A percentile compares a stretch with the other conserved stretches of the same genome.
phyloP scores from a whole-genome alignment of 768 basidiomycete species.

The Mycena kentingensis region DNA sequence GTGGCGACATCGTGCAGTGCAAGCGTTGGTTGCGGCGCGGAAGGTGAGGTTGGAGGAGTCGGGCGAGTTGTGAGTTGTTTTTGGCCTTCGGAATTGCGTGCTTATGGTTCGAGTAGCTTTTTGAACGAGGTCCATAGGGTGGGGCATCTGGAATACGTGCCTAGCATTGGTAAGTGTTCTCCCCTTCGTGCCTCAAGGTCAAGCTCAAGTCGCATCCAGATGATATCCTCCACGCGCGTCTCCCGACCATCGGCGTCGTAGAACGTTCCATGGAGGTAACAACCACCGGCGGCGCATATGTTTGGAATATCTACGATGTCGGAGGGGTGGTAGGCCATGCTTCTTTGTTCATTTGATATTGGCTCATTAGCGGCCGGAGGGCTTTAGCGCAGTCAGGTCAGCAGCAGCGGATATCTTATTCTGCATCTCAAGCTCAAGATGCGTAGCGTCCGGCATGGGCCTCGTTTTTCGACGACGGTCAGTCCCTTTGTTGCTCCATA shows the following conservation, averaged over 20 bases:
- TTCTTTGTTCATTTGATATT: constrained; percentile 8
- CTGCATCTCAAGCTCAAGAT: constrained; percentile 13
- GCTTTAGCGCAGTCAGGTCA: constrained; percentile 65
- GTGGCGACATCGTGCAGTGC: constrained; percentile 72
- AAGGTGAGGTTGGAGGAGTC: constrained; percentile 75
- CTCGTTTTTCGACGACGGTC: constrained; percentile 84
- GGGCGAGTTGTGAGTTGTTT: constrained; percentile 62
- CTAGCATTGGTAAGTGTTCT: constrained; percentile 56
- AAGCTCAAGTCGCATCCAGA: constrained; percentile 40
- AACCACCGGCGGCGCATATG: constrained; percentile 61
- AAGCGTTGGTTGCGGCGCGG: constrained; percentile 53
- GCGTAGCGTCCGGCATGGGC: constrained; percentile 76
- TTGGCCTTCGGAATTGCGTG: constrained; percentile 8
- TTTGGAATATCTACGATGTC: constrained; percentile 83
- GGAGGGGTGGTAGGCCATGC: constrained; percentile 67
- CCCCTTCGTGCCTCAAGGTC: neutral
- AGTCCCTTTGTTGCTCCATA: constrained; percentile 26
- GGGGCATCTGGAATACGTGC: constrained; percentile 67
- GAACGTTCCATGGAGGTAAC: constrained; percentile 75
- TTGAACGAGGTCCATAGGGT: constrained; percentile 66
- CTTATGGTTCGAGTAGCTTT: constrained; percentile 50
- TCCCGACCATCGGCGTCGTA: constrained; percentile 79
- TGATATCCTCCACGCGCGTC: constrained; percentile 76
- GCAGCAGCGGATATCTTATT: constrained; percentile 22
- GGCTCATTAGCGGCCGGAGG: neutral